Conservation (phyloP, 2,329 filamentous ascomycete species). For the Talaromyces sp. region DNA sequence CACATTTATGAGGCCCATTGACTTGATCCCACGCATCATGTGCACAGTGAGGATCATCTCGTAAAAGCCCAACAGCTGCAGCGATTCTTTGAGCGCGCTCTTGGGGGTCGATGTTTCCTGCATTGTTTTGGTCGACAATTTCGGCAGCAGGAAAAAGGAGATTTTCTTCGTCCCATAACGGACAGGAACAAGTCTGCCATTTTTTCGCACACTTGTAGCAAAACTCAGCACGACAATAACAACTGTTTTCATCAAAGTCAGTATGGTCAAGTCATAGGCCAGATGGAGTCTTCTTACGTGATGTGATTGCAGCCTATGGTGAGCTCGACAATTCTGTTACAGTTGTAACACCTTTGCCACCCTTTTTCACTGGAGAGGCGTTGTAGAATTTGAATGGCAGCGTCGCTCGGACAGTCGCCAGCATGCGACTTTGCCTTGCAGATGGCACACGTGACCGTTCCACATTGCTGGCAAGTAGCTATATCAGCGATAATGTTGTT, state of each 20-base stretch:
- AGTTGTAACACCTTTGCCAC: neutral
- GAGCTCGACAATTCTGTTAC: neutral
- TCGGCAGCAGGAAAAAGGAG: neutral
- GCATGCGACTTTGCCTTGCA: neutral
- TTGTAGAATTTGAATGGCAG: neutral
- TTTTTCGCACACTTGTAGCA: neutral
- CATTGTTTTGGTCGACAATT: neutral
- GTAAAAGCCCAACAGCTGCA: neutral
- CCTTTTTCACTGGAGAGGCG: neutral
- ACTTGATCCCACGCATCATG: neutral
- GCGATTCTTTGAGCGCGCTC: neutral
- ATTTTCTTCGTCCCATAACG: neutral
- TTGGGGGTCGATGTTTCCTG: neutral
- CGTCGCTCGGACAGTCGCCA: neutral
- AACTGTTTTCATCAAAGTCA: neutral
- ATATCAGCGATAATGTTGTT: neutral
- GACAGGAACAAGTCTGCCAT: neutral
- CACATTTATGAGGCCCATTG: neutral
- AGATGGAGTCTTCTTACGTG: neutral
- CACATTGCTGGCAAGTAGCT: neutral
- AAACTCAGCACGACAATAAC: neutral
- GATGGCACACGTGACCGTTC: neutral
- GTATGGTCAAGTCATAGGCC: neutral
- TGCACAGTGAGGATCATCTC: neutral
- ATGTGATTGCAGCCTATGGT: neutral